Percentiles rank a stretch among this genome's conserved stretches.
These are phyloP conservation scores for Actinomucor elegans DNA, from an alignment of 371 early-diverging fungal genomes.

Conservation along the genomic window DNA sequence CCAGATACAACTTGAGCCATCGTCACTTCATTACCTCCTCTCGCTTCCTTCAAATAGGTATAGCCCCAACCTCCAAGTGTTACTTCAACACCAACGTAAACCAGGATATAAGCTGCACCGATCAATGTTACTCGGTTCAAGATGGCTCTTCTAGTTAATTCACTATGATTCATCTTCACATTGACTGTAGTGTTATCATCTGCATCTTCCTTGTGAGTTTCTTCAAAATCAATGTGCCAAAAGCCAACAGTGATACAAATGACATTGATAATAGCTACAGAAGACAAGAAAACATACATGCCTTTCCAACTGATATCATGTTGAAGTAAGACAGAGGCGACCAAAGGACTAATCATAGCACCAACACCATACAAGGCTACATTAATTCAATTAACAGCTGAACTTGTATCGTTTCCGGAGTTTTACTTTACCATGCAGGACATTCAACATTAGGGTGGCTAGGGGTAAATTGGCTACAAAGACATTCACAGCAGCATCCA, in stretches of 20 bases:
- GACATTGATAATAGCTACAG: slow-evolving; percentile 16
- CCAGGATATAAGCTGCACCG: slow-evolving; percentile 29
- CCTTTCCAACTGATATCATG: slow-evolving; percentile 28
- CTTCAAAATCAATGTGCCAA: slow-evolving; percentile 12
- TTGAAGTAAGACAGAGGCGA: slow-evolving; percentile 20
- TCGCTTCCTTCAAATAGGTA: slow-evolving; percentile 33
- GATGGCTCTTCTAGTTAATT: slow-evolving; percentile 21
- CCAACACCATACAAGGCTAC: slow-evolving; percentile 38
- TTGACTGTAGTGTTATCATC: not conserved
- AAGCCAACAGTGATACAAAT: slow-evolving; percentile 21
- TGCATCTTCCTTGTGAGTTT: slow-evolving; percentile 1
- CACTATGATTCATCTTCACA: slow-evolving; percentile 2
- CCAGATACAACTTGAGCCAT: slow-evolving; percentile 28
- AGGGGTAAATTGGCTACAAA: slow-evolving; percentile 30
- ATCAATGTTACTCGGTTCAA: slow-evolving; percentile 25
- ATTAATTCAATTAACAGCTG: not conserved
- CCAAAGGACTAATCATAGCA: slow-evolving; percentile 34
- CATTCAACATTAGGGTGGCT: slow-evolving; percentile 31
- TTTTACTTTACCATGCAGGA: slow-evolving; percentile 32
- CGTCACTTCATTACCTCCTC: slow-evolving; percentile 16
- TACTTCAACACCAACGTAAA: slow-evolving; percentile 40
- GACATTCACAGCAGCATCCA: slow-evolving; percentile 37
- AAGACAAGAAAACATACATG: slow-evolving; percentile 25
- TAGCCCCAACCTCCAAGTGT: slow-evolving; percentile 39
- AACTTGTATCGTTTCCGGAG: not conserved